Evolutionary conservation across 1,284 basidiomycete genomes (phyloP), one percentile per base, ranked within the genome.

Genomic region (Ceraceosorus guamensis): DNA sequence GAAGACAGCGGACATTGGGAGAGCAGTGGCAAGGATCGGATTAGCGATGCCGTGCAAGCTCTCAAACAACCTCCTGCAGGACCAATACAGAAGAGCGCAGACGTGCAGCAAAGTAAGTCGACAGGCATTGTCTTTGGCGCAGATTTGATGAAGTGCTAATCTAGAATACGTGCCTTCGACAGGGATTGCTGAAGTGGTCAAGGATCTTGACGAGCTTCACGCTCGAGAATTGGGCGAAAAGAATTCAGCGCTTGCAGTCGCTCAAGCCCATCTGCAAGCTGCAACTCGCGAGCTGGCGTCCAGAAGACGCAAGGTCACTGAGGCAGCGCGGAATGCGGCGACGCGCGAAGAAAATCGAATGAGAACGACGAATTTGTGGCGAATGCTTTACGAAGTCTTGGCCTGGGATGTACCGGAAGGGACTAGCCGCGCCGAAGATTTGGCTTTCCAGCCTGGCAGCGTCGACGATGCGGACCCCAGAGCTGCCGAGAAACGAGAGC

Each of bases 241-340:
- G 76, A 86, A 91, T 75, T 88, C 90, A 63, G 82, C 84, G 11
- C 83, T 97, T 33, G 87, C 89, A 59, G 83, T 87, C 5, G 89
- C 87, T 11, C 89, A 91, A 76, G 84, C 84, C 5, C 87, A 91
- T 67, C 83, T 98, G 7, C 87, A 89, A 48, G 85, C 86, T 4
- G 88, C 91, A 0, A 97, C 92, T 0, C 85, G 88, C 56, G 87
- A 91, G 63, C 83, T 99, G 6, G 86, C 91, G 0, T 87, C 91
- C 57, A 87, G 91, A 68, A 84, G 93, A 43, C 87, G 86, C 41
- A 59, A 62, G 13, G 65, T 75, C 10, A 49, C 56, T 13, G 67
- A 62, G 7, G 68, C 66, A 1, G 70, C 73, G 55, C 61, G 48
- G 10, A 60, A 59, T n/a, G 56, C 69, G 24, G 68, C 65, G 3